Evolutionary conservation across 805 yeast species (phyloP).

Genomic region (Suhomyces faveliae): DNA sequence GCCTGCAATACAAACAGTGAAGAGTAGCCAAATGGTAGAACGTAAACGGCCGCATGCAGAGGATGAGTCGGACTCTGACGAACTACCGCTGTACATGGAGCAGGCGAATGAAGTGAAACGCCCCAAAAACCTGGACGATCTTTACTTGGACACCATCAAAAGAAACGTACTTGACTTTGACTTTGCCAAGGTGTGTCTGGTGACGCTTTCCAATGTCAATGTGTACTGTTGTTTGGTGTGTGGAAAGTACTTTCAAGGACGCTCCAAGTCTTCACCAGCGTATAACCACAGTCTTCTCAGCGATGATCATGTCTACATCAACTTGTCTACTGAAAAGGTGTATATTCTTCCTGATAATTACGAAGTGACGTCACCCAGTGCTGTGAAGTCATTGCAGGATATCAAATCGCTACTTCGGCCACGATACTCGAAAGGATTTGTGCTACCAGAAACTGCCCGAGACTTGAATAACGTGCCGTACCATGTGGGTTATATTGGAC

Average conservation of each 20-base stretch:
- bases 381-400: conserved; percentile 43
- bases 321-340: conserved; percentile 46
- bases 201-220: conserved; percentile 58
- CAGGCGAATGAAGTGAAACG: neutral
- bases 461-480: conserved; percentile 51
- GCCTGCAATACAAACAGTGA: neutral
- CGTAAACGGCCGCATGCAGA: neutral
- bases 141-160: conserved; percentile 44
- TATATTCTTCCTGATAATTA: conserved; percentile 65
- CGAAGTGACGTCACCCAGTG: conserved; percentile 22
- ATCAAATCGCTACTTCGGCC: conserved; percentile 57
- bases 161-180: conserved; percentile 60
- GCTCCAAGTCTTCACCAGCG: conserved; percentile 63
- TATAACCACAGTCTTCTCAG: conserved; percentile 63
- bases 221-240: conserved; percentile 73
- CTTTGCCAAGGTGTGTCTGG: conserved; percentile 62
- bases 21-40: neutral
- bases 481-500: conserved; percentile 63
- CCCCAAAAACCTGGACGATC: neutral
- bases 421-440: conserved; percentile 33
- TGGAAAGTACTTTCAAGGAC: conserved; percentile 71
- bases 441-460: conserved; percentile 30
- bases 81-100: neutral
- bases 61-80: conserved; percentile 2
- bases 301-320: conserved; percentile 63